These are phyloP conservation scores for Saxophila tyrrhenica DNA, from an alignment of 495 filamentous ascomycete genomes.

Conservation along the genomic window DNA sequence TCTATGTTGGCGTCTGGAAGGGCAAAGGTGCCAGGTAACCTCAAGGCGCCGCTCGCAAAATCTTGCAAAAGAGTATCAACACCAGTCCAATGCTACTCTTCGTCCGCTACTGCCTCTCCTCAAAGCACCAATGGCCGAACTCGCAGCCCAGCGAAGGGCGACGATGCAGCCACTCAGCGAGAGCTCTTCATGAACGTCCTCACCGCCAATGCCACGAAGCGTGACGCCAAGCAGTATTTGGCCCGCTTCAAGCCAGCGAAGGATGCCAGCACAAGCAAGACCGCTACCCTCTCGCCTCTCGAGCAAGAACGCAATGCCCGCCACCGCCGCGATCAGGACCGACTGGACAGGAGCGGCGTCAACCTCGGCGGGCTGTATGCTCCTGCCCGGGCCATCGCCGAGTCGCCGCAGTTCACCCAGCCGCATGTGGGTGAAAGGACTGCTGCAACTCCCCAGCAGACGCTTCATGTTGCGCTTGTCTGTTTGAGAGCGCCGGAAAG, in stretches of 20 bases:
- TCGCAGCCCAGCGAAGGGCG: neutral
- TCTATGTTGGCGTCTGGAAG: conserved; percentile 24
- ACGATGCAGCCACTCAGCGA: conserved; percentile 7
- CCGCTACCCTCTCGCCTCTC: neutral
- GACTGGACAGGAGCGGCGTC: conserved; percentile 30
- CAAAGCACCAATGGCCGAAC: neutral
- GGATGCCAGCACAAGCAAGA: conserved; percentile 4
- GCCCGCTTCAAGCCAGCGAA: conserved; percentile 54
- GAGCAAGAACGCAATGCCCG: neutral
- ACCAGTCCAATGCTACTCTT: neutral
- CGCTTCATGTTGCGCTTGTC: conserved; percentile 72
- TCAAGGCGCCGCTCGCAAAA: conserved; percentile 2
- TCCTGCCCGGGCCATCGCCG: conserved; percentile 47
- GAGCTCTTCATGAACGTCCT: conserved; percentile 40
- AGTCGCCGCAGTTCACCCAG: conserved; percentile 52
- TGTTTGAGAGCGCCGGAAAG: conserved; percentile 65
- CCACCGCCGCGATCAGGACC: conserved; percentile 8
- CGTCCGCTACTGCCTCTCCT: neutral
- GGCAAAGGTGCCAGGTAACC: conserved; percentile 15
- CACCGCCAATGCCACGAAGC: conserved; percentile 72
- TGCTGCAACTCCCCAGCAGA: conserved; percentile 31
- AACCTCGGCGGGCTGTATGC: conserved; percentile 55
- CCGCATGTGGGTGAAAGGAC: conserved; percentile 30
- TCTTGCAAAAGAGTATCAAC: neutral
- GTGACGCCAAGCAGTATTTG: conserved; percentile 81